Percentiles rank a stretch among this genome's conserved stretches.
These are phyloP conservation scores for Tetracentron sinense DNA, from an alignment of 164 flowering plant genomes.

Conservation along the genomic window DNA sequence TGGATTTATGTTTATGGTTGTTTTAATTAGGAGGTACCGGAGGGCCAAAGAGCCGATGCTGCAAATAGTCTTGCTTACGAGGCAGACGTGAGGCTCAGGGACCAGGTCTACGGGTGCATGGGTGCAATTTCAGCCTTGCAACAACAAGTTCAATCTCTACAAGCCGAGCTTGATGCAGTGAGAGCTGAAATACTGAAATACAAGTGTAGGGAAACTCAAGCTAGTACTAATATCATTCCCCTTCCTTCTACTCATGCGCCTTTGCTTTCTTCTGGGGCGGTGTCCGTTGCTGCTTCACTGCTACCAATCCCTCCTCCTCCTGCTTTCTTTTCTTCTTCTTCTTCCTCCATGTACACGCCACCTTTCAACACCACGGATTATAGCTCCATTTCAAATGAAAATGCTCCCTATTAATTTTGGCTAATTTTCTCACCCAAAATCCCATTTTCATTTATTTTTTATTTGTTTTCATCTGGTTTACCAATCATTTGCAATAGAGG, in stretches of 20 bases:
- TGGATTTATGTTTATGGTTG: not conserved
- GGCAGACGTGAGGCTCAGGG: slow-evolving; percentile 85
- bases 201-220: slow-evolving; percentile 68
- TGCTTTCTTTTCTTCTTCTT: slow-evolving; percentile 15
- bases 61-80: slow-evolving; percentile 90
- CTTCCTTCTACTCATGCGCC: slow-evolving; percentile 33
- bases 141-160: slow-evolving; percentile 73
- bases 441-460: slow-evolving; percentile 10
- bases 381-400: slow-evolving; percentile 53
- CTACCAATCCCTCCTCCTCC: slow-evolving; percentile 33
- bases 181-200: slow-evolving; percentile 68
- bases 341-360: slow-evolving; percentile 43
- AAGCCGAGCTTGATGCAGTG: slow-evolving; percentile 70
- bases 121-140: slow-evolving; percentile 89
- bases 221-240: slow-evolving; percentile 26
- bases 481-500: slow-evolving; percentile 14
- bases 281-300: slow-evolving; percentile 39
- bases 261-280: slow-evolving; percentile 37
- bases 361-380: slow-evolving; percentile 40
- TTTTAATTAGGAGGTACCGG: slow-evolving; percentile 66
- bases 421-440: slow-evolving; percentile 14
- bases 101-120: slow-evolving; percentile 96
- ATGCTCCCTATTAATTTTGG: slow-evolving; percentile 57
- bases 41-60: slow-evolving; percentile 76
- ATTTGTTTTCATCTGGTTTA: not conserved